Evolutionary conservation across 2,329 filamentous ascomycete species (phyloP).

Genomic region (Colletotrichum truncatum): DNA sequence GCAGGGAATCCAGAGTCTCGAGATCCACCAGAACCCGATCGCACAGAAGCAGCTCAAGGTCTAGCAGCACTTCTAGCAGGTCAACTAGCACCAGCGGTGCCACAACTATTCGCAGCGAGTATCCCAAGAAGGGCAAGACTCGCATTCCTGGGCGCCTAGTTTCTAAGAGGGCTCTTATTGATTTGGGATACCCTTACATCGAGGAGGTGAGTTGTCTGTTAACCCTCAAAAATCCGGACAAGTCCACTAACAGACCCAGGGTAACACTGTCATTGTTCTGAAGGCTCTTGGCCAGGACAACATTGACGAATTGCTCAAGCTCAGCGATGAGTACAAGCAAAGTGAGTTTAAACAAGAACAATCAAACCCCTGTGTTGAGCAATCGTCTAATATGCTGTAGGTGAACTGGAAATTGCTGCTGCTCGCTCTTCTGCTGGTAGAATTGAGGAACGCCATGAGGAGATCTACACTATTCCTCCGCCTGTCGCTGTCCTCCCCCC

Average conservation of each 20-base stretch:
- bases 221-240: neutral
- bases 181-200: constrained; percentile 85
- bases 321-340: constrained; percentile 81
- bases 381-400: constrained; percentile 36
- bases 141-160: constrained; percentile 85
- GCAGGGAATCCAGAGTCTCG: constrained; percentile 51
- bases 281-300: constrained; percentile 89
- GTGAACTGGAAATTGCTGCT: constrained; percentile 54
- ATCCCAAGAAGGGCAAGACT: constrained; percentile 88
- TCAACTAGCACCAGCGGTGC: constrained; percentile 54
- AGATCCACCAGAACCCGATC: constrained; percentile 48
- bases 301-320: constrained; percentile 87
- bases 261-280: constrained; percentile 81
- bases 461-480: constrained; percentile 46
- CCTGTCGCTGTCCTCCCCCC: constrained; percentile 35
- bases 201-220: constrained; percentile 73
- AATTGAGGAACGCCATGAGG: constrained; percentile 58
- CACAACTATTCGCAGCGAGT: constrained; percentile 66
- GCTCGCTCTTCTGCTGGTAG: constrained; percentile 57
- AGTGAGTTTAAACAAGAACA: constrained; percentile 46
- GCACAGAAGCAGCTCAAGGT: constrained; percentile 50
- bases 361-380: too few relatives aligned
- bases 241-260: constrained; percentile 57
- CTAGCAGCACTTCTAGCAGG: constrained; percentile 54
- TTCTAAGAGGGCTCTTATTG: constrained; percentile 81